phyloP scores from a whole-genome alignment of 2,329 filamentous ascomycete genomes.

The Epichloe sylvatica region DNA sequence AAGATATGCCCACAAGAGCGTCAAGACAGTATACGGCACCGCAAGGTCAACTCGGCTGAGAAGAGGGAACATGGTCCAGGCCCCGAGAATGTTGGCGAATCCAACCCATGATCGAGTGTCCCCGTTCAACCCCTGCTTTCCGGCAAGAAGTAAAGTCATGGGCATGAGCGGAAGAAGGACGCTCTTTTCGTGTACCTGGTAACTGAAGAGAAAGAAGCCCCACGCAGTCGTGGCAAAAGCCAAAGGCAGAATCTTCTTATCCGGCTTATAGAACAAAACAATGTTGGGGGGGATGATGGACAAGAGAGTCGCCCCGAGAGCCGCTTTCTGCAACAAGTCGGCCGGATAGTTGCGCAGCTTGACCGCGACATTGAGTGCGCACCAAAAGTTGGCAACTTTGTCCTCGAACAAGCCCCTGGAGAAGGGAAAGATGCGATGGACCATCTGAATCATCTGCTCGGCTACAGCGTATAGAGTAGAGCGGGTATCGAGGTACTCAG shows the following conservation, averaged over 20 bases:
- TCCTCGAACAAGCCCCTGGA: slow-evolving; percentile 93
- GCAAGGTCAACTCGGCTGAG: slow-evolving; percentile 71
- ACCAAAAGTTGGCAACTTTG: slow-evolving; percentile 98
- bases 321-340: slow-evolving; percentile 58
- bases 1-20: slow-evolving; percentile 80
- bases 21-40: slow-evolving; percentile 74
- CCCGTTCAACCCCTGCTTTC: slow-evolving; percentile 61
- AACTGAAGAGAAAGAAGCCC: slow-evolving; percentile 96
- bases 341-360: slow-evolving; percentile 68
- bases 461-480: slow-evolving; percentile 61
- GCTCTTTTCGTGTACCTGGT: slow-evolving; percentile 97
- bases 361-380: slow-evolving; percentile 73
- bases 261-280: slow-evolving; percentile 65
- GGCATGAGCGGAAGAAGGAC: slow-evolving; percentile 83
- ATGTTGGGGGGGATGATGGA: slow-evolving; percentile 67
- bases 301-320: slow-evolving; percentile 58
- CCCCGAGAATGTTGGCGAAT: slow-evolving; percentile 81
- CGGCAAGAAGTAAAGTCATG: slow-evolving; percentile 77
- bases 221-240: slow-evolving; percentile 76
- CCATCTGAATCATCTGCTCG: slow-evolving; percentile 66
- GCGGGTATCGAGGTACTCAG: slow-evolving; percentile 44
- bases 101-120: slow-evolving; percentile 79
- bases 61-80: slow-evolving; percentile 89
- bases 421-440: slow-evolving; percentile 93
- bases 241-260: slow-evolving; percentile 61